phyloP scores from a whole-genome alignment of 1,284 basidiomycete species.

The Sporisorium graminicola region DNA sequence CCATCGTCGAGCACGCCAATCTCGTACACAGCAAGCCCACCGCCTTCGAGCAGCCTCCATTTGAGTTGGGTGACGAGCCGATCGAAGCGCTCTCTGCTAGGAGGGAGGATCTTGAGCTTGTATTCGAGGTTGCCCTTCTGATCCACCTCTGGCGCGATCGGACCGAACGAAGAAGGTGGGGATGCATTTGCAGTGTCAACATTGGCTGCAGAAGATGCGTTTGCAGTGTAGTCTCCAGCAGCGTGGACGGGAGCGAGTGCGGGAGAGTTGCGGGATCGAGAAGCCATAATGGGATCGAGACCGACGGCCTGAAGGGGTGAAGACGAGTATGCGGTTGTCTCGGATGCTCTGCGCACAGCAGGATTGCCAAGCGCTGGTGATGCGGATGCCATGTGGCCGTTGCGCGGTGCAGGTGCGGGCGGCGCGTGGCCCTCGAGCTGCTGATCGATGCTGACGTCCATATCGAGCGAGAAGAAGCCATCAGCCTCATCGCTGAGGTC shows the following conservation, averaged over 20 bases:
- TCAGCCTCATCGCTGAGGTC: constrained; percentile 50
- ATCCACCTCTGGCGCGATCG: constrained; percentile 65
- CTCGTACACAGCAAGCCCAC: constrained; percentile 66
- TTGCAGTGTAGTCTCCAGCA: neutral
- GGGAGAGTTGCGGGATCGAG: constrained; percentile 31
- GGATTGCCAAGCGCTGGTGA: constrained; percentile 16
- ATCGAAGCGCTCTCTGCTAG: constrained; percentile 64
- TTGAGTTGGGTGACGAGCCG: constrained; percentile 68
- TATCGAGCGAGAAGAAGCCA: constrained; percentile 60
- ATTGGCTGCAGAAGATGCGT: neutral
- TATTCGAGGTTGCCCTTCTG: constrained; percentile 68
- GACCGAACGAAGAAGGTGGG: constrained; percentile 32
- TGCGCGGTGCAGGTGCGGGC: constrained; percentile 5
- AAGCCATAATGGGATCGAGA: constrained; percentile 39
- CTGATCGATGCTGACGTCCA: constrained; percentile 54
- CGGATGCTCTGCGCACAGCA: constrained; percentile 31
- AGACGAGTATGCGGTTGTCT: constrained; percentile 30
- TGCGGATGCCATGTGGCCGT: constrained; percentile 4
- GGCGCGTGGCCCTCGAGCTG: constrained; percentile 18
- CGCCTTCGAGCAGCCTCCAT: constrained; percentile 68
- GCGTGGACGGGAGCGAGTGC: neutral
- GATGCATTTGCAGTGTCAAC: constrained; percentile 9
- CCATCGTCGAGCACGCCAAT: constrained; percentile 69
- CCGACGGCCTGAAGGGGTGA: constrained; percentile 35
- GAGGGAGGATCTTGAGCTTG: constrained; percentile 67